A percentile compares a stretch with the other conserved stretches of the same genome.
Conservation (phyloP, 305 asterid species). For the Nicotiana rustica region DNA sequence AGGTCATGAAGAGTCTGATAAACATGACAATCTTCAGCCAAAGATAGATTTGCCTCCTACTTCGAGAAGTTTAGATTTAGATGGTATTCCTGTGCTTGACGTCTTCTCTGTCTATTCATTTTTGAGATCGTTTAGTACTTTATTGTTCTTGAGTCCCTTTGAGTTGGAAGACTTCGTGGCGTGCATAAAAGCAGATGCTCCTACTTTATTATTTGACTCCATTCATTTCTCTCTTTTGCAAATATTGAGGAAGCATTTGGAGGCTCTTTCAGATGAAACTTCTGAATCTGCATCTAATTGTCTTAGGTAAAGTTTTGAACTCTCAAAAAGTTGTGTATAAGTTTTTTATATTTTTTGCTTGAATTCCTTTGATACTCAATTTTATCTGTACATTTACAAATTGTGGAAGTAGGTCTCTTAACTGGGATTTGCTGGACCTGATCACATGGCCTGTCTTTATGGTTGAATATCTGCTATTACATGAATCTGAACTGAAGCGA, state of each 20-base stretch:
- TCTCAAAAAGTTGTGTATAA: slow-evolving; percentile 27
- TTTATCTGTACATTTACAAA: slow-evolving; percentile 35
- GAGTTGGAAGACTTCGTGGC: slow-evolving; percentile 75
- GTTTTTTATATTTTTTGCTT: slow-evolving; percentile 24
- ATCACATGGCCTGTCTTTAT: slow-evolving; percentile 93
- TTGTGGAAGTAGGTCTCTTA: slow-evolving; percentile 67
- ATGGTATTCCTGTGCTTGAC: slow-evolving; percentile 71
- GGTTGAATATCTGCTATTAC: slow-evolving; percentile 79
- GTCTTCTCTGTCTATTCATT: slow-evolving; percentile 77
- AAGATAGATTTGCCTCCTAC: slow-evolving; percentile 79
- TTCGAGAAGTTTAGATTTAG: slow-evolving; percentile 59
- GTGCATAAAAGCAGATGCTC: slow-evolving; percentile 61
- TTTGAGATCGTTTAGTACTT: slow-evolving; percentile 86
- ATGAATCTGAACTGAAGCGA: slow-evolving; percentile 67
- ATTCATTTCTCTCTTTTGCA: slow-evolving; percentile 79
- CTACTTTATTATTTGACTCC: slow-evolving; percentile 75
- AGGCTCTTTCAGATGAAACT: slow-evolving; percentile 70
- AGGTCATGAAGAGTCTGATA: slow-evolving; percentile 45
- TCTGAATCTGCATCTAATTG: slow-evolving; percentile 65
- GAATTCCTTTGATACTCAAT: slow-evolving; percentile 37
- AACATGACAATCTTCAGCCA: slow-evolving; percentile 55
- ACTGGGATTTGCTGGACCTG: slow-evolving; percentile 92
- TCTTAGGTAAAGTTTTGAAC: slow-evolving; percentile 65
- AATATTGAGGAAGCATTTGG: slow-evolving; percentile 76
- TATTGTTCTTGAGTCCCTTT: slow-evolving; percentile 86